A percentile compares a stretch with the other conserved stretches of the same genome.
phyloP scores from a whole-genome alignment of 2,329 filamentous ascomycete species.

The Cladosporium cucumerinum region DNA sequence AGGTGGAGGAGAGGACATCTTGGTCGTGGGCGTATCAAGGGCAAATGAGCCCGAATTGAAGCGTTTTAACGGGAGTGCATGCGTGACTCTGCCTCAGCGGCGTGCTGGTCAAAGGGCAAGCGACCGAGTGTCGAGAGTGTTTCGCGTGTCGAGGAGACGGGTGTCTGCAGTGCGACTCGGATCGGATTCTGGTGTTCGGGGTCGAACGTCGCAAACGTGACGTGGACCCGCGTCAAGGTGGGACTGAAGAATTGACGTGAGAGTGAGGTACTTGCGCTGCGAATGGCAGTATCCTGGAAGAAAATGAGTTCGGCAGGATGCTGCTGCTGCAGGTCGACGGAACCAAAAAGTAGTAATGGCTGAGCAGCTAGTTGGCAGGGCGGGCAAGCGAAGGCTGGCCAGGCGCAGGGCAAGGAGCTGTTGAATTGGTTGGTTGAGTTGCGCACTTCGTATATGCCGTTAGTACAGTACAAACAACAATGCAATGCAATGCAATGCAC shows the following conservation, averaged over 20 bases:
- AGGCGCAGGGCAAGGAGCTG: background rate
- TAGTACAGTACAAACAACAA: background rate
- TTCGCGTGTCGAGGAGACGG: background rate
- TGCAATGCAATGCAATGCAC: background rate
- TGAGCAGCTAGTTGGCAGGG: slow-evolving; percentile 1
- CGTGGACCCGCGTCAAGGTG: background rate
- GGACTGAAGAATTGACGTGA: slow-evolving; percentile 1
- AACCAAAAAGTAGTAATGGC: background rate
- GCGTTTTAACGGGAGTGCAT: background rate
- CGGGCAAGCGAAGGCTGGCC: background rate
- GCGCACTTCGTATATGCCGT: background rate
- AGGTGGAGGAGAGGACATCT: slow-evolving; percentile 20
- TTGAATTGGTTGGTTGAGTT: background rate
- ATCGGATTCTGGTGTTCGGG: background rate
- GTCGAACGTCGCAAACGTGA: background rate
- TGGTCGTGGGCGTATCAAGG: background rate
- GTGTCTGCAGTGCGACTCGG: background rate
- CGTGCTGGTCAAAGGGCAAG: background rate
- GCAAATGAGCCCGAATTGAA: background rate
- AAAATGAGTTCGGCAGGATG: background rate
- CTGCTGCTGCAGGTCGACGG: slow-evolving; percentile 1
- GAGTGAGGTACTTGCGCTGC: background rate
- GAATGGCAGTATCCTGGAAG: background rate
- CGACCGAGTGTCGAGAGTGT: background rate
- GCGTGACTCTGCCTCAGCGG: background rate